Evolutionary conservation across 495 filamentous ascomycete genomes (phyloP).

Genomic region (Jackrogersella minutella): DNA sequence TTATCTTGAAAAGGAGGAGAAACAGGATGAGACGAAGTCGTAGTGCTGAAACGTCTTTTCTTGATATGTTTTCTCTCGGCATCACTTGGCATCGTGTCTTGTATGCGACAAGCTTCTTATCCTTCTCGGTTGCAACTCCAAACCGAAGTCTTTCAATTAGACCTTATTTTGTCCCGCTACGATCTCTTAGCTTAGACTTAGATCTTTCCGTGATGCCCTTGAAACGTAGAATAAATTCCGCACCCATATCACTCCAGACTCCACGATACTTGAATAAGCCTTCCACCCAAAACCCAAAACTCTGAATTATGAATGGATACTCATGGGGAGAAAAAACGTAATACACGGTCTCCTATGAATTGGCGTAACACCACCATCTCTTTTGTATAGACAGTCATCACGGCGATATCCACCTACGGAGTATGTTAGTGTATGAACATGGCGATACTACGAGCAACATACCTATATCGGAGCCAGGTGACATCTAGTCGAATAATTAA

Average conservation of each 20-base stretch:
- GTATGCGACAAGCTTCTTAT: slow-evolving; percentile 6
- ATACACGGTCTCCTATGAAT: background rate
- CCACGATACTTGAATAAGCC: background rate
- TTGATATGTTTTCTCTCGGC: slow-evolving; percentile 20
- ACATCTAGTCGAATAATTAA: background rate
- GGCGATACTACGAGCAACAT: background rate
- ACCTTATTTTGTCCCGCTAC: too few species aligned
- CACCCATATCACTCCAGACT: slow-evolving; percentile 1
- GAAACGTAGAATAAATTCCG: background rate
- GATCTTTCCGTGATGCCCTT: background rate
- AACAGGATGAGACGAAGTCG: slow-evolving; percentile 23
- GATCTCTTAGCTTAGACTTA: background rate
- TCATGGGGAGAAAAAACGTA: background rate
- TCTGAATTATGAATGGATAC: background rate
- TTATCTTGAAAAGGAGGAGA: background rate
- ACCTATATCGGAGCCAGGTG: slow-evolving; percentile 2
- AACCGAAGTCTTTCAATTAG: too few species aligned
- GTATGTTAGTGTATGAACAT: background rate
- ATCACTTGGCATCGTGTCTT: slow-evolving; percentile 22
- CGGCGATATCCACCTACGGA: slow-evolving; percentile 10
- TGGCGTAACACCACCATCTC: background rate
- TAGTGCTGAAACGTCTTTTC: slow-evolving; percentile 15
- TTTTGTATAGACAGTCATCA: background rate
- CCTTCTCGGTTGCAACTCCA: slow-evolving; percentile 16
- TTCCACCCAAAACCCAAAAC: background rate